These are phyloP conservation scores for Aureobasidium sp. DNA, from an alignment of 2,329 filamentous ascomycete genomes.

Conservation along the genomic window DNA sequence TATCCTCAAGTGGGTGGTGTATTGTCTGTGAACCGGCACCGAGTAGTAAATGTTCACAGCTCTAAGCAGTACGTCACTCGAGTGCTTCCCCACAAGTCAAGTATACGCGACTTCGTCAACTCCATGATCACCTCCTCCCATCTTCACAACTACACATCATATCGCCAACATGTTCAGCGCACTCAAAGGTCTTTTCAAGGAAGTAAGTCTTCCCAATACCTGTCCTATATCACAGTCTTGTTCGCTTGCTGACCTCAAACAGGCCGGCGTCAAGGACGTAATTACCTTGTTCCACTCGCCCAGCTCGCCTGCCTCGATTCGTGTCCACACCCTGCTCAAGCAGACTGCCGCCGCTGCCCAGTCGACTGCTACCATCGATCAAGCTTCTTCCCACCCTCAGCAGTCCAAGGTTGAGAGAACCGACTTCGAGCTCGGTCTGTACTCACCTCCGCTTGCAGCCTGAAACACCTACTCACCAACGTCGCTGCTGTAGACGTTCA, in stretches of 20 bases:
- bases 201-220: slow-evolving; percentile 27
- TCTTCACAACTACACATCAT: background rate
- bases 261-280: slow-evolving; percentile 57
- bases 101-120: background rate
- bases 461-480: background rate
- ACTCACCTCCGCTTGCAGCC: background rate
- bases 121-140: background rate
- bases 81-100: background rate
- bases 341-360: slow-evolving; percentile 64
- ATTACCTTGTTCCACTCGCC: slow-evolving; percentile 95
- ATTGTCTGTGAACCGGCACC: too few relatives aligned
- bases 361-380: slow-evolving; percentile 62
- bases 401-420: slow-evolving; percentile 53
- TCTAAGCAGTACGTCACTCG: background rate
- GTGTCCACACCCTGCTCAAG: slow-evolving; percentile 70
- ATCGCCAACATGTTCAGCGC: slow-evolving; percentile 10
- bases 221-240: too few relatives aligned
- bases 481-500: slow-evolving; percentile 53
- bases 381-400: slow-evolving; percentile 57
- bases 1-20: background rate
- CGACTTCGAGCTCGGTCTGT: slow-evolving; percentile 64
- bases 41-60: background rate
- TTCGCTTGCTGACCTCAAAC: background rate
- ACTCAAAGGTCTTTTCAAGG: slow-evolving; percentile 41
- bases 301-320: slow-evolving; percentile 60